Evolutionary conservation across 176 grass and related monocot genomes (phyloP).

Genomic region (Carex littledalei): DNA sequence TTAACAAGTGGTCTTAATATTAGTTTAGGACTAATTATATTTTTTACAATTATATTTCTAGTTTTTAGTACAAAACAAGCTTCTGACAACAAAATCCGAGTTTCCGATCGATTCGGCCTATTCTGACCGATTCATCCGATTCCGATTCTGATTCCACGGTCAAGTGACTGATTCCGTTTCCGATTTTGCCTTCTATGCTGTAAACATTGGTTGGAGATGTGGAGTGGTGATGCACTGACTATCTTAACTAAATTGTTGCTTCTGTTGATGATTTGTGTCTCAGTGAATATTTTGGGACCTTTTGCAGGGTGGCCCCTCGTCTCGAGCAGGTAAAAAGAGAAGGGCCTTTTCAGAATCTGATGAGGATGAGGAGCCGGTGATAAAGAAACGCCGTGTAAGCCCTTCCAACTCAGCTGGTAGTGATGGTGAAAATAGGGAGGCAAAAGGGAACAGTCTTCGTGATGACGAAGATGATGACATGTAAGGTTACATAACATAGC

Average conservation of each 20-base stretch:
- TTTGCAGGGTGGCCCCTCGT: conserved; percentile 39
- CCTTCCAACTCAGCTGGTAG: conserved; percentile 37
- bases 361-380: conserved; percentile 56
- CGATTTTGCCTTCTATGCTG: too few relatives aligned
- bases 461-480: conserved; percentile 32
- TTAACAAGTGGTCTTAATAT: too few relatives aligned
- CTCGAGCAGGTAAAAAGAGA: conserved; percentile 63
- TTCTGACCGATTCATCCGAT: too few relatives aligned
- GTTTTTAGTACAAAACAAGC: too few relatives aligned
- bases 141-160: too few relatives aligned
- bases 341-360: conserved; percentile 95
- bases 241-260: not conserved
- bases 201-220: not conserved
- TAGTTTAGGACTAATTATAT: too few relatives aligned
- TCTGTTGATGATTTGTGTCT: not conserved
- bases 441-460: not conserved
- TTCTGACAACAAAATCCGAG: too few relatives aligned
- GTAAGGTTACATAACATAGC: not conserved
- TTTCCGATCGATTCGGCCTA: too few relatives aligned
- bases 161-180: too few relatives aligned
- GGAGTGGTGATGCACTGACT: not conserved
- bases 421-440: conserved; percentile 27
- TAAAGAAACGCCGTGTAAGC: conserved; percentile 27
- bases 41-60: too few relatives aligned
- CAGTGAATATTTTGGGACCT: conserved; percentile 7